phyloP scores from a whole-genome alignment of 441 rosid genomes.

The Adansonia madagascariensis region DNA sequence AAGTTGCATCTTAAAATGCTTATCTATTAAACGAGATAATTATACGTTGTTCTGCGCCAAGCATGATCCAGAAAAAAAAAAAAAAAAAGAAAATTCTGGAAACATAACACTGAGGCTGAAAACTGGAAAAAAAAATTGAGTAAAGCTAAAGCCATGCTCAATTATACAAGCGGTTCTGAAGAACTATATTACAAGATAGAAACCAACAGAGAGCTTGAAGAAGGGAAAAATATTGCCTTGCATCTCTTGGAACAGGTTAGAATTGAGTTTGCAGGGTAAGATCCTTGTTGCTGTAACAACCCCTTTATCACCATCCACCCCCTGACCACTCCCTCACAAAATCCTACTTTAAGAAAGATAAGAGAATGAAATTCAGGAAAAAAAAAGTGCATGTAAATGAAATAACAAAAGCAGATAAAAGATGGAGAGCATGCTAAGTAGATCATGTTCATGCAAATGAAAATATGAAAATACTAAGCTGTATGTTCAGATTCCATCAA shows the following conservation, averaged over 20 bases:
- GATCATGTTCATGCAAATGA: too few species aligned
- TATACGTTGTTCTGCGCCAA: background rate
- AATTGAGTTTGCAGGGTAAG: conserved; percentile 22
- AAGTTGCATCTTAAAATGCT: background rate
- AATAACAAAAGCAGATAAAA: too few species aligned
- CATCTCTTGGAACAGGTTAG: conserved; percentile 19
- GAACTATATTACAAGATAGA: conserved; percentile 3
- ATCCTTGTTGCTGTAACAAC: conserved; percentile 40
- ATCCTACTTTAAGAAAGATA: conserved; percentile 35
- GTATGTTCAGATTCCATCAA: too few species aligned
- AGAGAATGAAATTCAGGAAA: too few species aligned
- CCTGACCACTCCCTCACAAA: conserved; percentile 53
- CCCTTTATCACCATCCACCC: conserved; percentile 49
- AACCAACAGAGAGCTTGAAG: background rate
- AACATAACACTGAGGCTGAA: background rate
- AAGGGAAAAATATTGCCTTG: conserved; percentile 4
- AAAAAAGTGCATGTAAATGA: too few species aligned
- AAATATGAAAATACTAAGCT: too few species aligned
- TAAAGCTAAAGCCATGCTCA: background rate
- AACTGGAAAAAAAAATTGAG: background rate
- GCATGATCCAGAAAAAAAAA: conserved; percentile 9
- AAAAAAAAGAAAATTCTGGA: too few species aligned
- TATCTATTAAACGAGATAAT: background rate
- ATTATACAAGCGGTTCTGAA: background rate
- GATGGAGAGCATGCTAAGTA: too few species aligned